phyloP scores from a whole-genome alignment of 257 asterid species.

The Vinca minor region DNA sequence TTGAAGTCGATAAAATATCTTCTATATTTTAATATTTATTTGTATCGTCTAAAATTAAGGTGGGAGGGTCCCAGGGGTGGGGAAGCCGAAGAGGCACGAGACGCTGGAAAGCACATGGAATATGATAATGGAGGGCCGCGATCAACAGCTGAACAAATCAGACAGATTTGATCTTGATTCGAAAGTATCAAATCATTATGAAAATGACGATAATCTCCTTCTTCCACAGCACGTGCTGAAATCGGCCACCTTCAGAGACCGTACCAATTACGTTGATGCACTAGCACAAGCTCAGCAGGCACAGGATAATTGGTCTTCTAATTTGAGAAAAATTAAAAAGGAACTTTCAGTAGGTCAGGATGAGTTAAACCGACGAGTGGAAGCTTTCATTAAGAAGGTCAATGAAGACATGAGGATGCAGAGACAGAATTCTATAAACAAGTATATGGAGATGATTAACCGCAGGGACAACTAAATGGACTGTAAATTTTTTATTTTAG shows the following conservation, averaged over 20 bases:
- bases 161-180: slow-evolving; percentile 48
- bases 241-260: slow-evolving; percentile 50
- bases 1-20: neutral
- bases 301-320: neutral
- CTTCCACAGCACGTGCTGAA: no score
- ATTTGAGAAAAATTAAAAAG: slow-evolving; percentile 6
- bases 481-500: no score
- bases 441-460: slow-evolving; percentile 30
- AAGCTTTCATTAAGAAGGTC: slow-evolving; percentile 32
- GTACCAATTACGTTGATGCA: slow-evolving; percentile 16
- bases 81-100: slow-evolving; percentile 40
- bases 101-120: slow-evolving; percentile 76
- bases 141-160: slow-evolving; percentile 42
- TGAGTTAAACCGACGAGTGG: slow-evolving; percentile 31
- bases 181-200: no score
- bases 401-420: slow-evolving; percentile 41
- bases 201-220: no score
- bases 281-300: no score
- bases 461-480: slow-evolving; percentile 18
- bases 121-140: slow-evolving; percentile 59
- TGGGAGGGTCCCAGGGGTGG: slow-evolving; percentile 29
- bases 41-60: slow-evolving; percentile 14
- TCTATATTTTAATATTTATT: no score
- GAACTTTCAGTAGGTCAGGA: slow-evolving; percentile 30
- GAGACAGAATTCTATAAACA: slow-evolving; percentile 28